Conservation (phyloP, 768 basidiomycete genomes). For the Naganishia antarctica region DNA sequence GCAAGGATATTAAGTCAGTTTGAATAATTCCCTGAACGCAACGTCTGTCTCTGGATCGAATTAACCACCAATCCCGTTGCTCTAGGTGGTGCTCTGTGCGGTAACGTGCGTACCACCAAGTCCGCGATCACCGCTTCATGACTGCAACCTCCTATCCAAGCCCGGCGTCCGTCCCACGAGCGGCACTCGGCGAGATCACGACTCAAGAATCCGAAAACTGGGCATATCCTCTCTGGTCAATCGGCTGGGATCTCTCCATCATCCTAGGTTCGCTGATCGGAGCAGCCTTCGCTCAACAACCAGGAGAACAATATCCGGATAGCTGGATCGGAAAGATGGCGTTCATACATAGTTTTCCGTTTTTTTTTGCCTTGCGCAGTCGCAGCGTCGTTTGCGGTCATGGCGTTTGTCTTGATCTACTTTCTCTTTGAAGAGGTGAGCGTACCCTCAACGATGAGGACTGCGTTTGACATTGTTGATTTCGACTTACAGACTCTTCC, state of each 20-base stretch:
- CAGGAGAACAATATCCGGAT: constrained; percentile 23
- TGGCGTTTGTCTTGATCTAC: constrained; percentile 18
- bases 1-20: constrained; percentile 29
- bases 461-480: background rate
- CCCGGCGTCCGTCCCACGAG: constrained; percentile 31
- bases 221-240: constrained; percentile 32
- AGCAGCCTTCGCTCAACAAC: constrained; percentile 24
- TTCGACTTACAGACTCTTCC: too few species aligned
- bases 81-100: constrained; percentile 24
- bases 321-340: constrained; percentile 20
- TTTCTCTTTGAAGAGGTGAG: constrained; percentile 34
- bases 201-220: constrained; percentile 29
- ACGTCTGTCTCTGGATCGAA: background rate
- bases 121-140: too few species aligned
- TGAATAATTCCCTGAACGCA: background rate
- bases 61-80: too few species aligned
- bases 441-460: too few species aligned
- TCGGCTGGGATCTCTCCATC: constrained; percentile 33
- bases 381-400: background rate
- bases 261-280: constrained; percentile 31
- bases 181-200: constrained; percentile 33
- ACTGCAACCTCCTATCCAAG: too few species aligned
- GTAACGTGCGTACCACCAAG: constrained; percentile 23
- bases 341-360: constrained; percentile 22
- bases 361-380: constrained; percentile 20